phyloP scores from a whole-genome alignment of 768 basidiomycete genomes.

The Lyophyllum decastes region DNA sequence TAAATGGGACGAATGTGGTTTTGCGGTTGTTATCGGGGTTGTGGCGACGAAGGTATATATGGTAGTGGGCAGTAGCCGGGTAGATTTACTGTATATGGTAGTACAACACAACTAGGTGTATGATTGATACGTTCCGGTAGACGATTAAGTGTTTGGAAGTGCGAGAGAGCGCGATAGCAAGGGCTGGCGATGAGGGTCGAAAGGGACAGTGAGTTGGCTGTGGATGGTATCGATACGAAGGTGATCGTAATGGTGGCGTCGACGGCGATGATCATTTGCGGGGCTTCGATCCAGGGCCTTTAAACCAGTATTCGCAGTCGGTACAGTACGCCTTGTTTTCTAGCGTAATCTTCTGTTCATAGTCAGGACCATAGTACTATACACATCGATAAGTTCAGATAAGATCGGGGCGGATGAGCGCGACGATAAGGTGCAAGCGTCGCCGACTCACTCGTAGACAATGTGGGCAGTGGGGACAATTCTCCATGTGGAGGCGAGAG shows the following conservation, averaged over 20 bases:
- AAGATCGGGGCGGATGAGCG: conserved; percentile 3
- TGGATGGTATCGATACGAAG: conserved; percentile 2
- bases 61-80: not conserved
- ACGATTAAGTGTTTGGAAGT: not conserved
- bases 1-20: not conserved
- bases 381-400: conserved; percentile 8
- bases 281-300: conserved; percentile 43
- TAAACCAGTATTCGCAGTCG: conserved; percentile 63
- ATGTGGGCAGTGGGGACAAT: conserved; percentile 40
- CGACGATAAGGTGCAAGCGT: conserved; percentile 8
- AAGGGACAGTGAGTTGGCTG: not conserved
- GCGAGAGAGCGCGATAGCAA: conserved; percentile 17
- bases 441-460: conserved; percentile 44
- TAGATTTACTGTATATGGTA: not conserved
- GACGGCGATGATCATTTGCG: conserved; percentile 24
- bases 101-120: not conserved
- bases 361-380: conserved; percentile 75
- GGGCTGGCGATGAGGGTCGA: conserved; percentile 5
- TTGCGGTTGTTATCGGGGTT: not conserved
- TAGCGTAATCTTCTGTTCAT: conserved; percentile 57
- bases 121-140: not conserved
- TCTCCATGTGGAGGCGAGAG: conserved; percentile 29
- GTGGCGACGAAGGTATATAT: not conserved
- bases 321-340: conserved; percentile 53
- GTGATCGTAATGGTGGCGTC: conserved; percentile 14